Percentiles rank a stretch among this genome's conserved stretches.
Conservation (phyloP, 805 yeast genomes). For the Millerozyma miso region DNA sequence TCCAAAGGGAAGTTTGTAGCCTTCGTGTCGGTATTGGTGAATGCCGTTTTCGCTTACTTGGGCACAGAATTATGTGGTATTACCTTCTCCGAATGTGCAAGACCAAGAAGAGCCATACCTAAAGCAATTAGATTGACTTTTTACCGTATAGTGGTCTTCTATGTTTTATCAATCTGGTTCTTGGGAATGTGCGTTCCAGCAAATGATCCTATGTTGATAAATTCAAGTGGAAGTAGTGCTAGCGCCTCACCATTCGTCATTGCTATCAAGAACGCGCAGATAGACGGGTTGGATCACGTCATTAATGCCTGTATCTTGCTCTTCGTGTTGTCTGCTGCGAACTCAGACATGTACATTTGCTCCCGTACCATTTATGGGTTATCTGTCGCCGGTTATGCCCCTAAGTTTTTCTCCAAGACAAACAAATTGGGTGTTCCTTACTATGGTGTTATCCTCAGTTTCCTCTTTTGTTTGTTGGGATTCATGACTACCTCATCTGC, state of each 20-base stretch:
- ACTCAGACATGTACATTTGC: conserved; percentile 73
- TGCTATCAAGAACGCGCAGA: conserved; percentile 66
- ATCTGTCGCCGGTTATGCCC: conserved; percentile 72
- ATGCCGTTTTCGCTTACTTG: conserved; percentile 65
- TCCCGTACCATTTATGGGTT: conserved; percentile 72
- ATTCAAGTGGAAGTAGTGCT: conserved; percentile 53
- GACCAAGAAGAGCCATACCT: conserved; percentile 63
- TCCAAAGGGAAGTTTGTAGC: conserved; percentile 55
- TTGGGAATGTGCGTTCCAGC: conserved; percentile 68
- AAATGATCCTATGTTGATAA: conserved; percentile 46
- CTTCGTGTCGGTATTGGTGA: conserved; percentile 57
- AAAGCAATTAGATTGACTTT: conserved; percentile 67
- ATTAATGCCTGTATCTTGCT: conserved; percentile 74
- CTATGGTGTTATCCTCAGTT: conserved; percentile 49
- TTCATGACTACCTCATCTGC: conserved; percentile 62
- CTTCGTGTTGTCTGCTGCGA: conserved; percentile 78
- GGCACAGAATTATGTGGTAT: conserved; percentile 71
- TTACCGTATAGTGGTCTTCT: conserved; percentile 64
- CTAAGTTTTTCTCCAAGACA: conserved; percentile 59
- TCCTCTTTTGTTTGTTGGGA: conserved; percentile 58
- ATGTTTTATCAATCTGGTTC: conserved; percentile 55
- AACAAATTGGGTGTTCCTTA: conserved; percentile 70
- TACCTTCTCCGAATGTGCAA: conserved; percentile 69
- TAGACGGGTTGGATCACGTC: conserved; percentile 65
- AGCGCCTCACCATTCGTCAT: conserved; percentile 83